Evolutionary conservation across 2,329 filamentous ascomycete species (phyloP).

Genomic region (Leptographium wingfieldii): DNA sequence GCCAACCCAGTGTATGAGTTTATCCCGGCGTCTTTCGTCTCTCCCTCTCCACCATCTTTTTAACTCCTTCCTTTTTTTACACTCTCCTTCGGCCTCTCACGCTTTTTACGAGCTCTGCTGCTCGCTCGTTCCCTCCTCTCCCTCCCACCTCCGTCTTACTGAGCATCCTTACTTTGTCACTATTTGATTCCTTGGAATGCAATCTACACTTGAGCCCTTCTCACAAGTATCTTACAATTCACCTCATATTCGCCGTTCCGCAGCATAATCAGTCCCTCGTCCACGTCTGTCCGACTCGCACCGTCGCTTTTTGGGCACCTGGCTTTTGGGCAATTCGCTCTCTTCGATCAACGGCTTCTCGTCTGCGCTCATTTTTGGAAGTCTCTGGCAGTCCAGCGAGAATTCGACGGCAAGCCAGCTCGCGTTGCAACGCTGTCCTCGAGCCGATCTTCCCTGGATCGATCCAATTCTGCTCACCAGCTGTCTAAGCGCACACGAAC

Average conservation of each 20-base stretch:
- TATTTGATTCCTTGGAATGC: not conserved
- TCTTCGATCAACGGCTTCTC: not conserved
- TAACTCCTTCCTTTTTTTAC: conserved; percentile 3
- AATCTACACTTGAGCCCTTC: not conserved
- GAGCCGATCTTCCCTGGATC: not conserved
- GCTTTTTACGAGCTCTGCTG: not conserved
- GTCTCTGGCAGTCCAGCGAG: not conserved
- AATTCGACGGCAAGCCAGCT: not conserved
- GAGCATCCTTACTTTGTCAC: not conserved
- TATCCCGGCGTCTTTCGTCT: conserved; percentile 3
- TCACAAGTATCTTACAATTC: not conserved
- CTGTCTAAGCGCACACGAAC: not conserved
- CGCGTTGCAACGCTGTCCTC: not conserved
- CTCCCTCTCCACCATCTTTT: conserved; percentile 6
- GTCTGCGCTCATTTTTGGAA: not conserved
- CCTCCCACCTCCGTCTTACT: not conserved
- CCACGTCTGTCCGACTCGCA: not conserved
- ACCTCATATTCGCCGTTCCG: not conserved
- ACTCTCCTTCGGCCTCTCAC: not conserved
- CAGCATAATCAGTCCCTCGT: not conserved
- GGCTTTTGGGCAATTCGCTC: not conserved
- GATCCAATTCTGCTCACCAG: not conserved
- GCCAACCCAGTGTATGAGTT: not conserved
- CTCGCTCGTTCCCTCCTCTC: not conserved
- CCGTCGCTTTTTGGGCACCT: not conserved